Percentiles rank a stretch among this genome's conserved stretches.
These are phyloP conservation scores for Massospora cicadina DNA, from an alignment of 371 early-diverging fungal genomes.

Conservation along the genomic window DNA sequence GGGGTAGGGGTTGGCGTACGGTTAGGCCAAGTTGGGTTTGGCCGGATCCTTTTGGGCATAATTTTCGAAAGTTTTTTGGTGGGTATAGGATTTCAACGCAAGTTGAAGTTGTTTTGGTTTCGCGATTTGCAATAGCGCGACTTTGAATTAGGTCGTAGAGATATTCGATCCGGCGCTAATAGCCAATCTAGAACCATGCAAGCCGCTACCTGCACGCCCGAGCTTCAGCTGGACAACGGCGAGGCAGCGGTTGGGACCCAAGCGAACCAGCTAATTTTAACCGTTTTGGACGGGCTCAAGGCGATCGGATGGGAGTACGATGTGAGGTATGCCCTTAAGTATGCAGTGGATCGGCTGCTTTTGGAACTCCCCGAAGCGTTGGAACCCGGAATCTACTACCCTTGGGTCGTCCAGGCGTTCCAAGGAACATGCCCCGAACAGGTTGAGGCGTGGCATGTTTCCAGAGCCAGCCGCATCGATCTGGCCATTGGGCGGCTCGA, in stretches of 20 bases:
- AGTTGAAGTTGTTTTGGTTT: no score
- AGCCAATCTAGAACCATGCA: no score
- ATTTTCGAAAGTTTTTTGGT: no score
- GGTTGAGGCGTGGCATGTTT: neutral
- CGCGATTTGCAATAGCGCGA: no score
- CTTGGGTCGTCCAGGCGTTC: neutral
- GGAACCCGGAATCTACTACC: neutral
- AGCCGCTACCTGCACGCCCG: neutral
- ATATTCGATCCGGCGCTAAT: no score
- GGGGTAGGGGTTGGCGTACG: no score
- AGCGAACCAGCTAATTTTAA: neutral
- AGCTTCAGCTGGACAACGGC: neutral
- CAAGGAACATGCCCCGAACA: neutral
- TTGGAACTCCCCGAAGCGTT: neutral
- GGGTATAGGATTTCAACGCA: no score
- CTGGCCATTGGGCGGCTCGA: neutral
- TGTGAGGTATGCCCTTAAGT: neutral
- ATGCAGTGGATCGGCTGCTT: neutral
- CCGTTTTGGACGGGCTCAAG: neutral
- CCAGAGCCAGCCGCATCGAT: neutral
- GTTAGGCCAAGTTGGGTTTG: no score
- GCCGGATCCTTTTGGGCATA: no score
- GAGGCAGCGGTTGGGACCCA: neutral
- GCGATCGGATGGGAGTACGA: neutral
- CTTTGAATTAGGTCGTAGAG: no score